Percentiles rank a stretch among this genome's conserved stretches.
Evolutionary conservation across 2,329 filamentous ascomycete genomes (phyloP).

Genomic region (Pseudohalonectria lignicola): DNA sequence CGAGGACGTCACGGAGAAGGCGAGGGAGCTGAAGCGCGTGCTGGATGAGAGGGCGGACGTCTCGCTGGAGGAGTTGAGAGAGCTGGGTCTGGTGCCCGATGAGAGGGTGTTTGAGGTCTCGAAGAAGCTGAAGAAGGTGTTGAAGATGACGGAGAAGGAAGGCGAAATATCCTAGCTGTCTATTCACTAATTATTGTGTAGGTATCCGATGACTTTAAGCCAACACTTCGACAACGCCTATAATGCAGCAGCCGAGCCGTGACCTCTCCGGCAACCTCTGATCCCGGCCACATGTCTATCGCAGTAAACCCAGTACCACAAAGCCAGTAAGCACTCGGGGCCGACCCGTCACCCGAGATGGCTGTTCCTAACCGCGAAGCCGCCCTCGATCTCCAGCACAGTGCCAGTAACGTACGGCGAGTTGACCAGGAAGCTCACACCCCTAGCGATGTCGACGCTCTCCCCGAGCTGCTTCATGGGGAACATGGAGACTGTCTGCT

Average conservation of each 20-base stretch:
- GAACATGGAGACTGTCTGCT: not conserved
- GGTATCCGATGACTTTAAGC: too few relatives aligned
- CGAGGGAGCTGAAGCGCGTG: constrained; percentile 32
- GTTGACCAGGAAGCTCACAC: not conserved
- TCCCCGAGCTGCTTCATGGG: not conserved
- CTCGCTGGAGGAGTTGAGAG: constrained; percentile 21
- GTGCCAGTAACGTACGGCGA: not conserved
- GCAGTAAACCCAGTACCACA: too few relatives aligned
- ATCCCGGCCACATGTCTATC: too few relatives aligned
- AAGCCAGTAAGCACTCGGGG: too few relatives aligned
- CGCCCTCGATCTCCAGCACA: not conserved
- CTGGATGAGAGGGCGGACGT: constrained; percentile 27
- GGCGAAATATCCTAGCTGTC: too few relatives aligned
- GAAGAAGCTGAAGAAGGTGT: constrained; percentile 18
- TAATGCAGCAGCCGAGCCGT: too few relatives aligned
- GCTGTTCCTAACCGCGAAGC: not conserved
- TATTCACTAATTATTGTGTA: too few relatives aligned
- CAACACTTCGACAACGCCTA: too few relatives aligned
- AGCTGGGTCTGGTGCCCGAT: constrained; percentile 26
- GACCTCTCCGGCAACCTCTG: too few relatives aligned
- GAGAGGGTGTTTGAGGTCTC: constrained; percentile 32
- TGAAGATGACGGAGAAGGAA: too few relatives aligned
- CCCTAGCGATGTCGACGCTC: not conserved
- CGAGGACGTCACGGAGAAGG: constrained; percentile 45
- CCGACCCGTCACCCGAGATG: too few relatives aligned